Conservation (phyloP, 768 basidiomycete genomes). For the Tylopilus rubrobrunneus region DNA sequence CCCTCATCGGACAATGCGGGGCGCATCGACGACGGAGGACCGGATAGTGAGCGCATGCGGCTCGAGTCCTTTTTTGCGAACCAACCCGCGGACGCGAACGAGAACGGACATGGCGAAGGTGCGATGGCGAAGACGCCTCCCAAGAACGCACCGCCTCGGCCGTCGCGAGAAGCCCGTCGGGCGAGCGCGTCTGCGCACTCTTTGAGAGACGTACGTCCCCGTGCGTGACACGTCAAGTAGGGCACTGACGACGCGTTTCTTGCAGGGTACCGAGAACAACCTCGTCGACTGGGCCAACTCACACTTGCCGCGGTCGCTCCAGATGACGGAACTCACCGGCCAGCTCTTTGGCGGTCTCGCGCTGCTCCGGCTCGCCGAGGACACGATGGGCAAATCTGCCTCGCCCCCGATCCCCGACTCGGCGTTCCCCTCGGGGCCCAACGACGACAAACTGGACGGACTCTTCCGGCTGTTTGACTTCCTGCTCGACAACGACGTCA, state of each 20-base stretch:
- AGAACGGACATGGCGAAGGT: conserved; percentile 16
- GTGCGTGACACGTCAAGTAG: neutral
- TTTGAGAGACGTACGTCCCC: conserved; percentile 15
- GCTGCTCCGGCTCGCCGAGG: conserved; percentile 82
- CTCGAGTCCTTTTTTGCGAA: conserved; percentile 56
- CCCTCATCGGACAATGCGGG: conserved; percentile 26
- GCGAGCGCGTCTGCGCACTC: conserved; percentile 29
- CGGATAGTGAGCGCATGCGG: conserved; percentile 43
- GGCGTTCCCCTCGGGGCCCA: conserved; percentile 63
- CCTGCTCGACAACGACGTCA: conserved; percentile 85
- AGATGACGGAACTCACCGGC: conserved; percentile 44
- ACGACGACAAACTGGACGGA: conserved; percentile 82
- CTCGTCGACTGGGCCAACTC: conserved; percentile 89
- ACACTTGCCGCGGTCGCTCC: conserved; percentile 63
- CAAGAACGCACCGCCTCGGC: conserved; percentile 53
- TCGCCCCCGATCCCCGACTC: conserved; percentile 75
- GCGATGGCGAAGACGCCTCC: conserved; percentile 1
- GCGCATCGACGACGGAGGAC: conserved; percentile 15
- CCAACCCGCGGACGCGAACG: conserved; percentile 26
- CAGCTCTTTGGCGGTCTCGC: conserved; percentile 66
- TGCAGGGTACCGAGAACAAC: conserved; percentile 38
- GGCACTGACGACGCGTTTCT: neutral
- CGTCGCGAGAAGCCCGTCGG: conserved; percentile 61
- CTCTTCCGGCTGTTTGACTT: conserved; percentile 90
- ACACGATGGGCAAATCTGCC: conserved; percentile 60